A percentile compares a stretch with the other conserved stretches of the same genome.
These are phyloP conservation scores for Rhizophora mangle DNA, from an alignment of 345 rosid genomes.

Conservation along the genomic window DNA sequence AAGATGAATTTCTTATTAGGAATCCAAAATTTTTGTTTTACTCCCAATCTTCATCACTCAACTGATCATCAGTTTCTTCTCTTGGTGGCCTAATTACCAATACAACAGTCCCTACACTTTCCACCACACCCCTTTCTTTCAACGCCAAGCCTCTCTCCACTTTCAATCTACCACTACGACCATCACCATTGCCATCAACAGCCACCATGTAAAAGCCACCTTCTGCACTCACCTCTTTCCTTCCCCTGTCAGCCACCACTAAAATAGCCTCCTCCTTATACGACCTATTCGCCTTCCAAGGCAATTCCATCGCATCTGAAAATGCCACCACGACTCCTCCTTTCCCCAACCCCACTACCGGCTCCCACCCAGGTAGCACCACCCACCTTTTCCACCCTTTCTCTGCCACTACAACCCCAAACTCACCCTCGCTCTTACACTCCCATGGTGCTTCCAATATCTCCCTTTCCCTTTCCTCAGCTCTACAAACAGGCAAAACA, in stretches of 20 bases:
- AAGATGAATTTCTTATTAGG: background rate
- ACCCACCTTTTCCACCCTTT: slow-evolving; percentile 89
- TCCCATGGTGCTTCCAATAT: slow-evolving; percentile 66
- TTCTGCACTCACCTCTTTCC: slow-evolving; percentile 47
- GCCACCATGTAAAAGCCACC: slow-evolving; percentile 70
- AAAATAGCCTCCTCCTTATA: slow-evolving; percentile 66
- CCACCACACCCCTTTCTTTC: slow-evolving; percentile 53
- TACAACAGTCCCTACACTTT: slow-evolving; percentile 58
- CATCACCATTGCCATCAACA: slow-evolving; percentile 31
- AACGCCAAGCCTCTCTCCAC: slow-evolving; percentile 68
- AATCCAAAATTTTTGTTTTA: slow-evolving; percentile 25
- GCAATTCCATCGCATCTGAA: slow-evolving; percentile 60
- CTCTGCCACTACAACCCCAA: slow-evolving; percentile 71
- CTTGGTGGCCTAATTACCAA: slow-evolving; percentile 78
- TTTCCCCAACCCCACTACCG: slow-evolving; percentile 33
- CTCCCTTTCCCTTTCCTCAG: slow-evolving; percentile 47
- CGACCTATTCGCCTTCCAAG: slow-evolving; percentile 73
- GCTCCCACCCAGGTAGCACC: slow-evolving; percentile 74
- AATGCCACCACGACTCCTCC: slow-evolving; percentile 79
- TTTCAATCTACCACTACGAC: slow-evolving; percentile 34
- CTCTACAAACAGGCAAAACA: slow-evolving; percentile 73
- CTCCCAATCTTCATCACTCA: slow-evolving; percentile 73
- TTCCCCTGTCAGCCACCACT: slow-evolving; percentile 66
- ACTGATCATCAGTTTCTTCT: slow-evolving; percentile 58
- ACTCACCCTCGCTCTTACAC: slow-evolving; percentile 52